A percentile compares a stretch with the other conserved stretches of the same genome.
These are phyloP conservation scores for Aspergillus awamori DNA, from an alignment of 2,329 filamentous ascomycete genomes.

Conservation along the genomic window DNA sequence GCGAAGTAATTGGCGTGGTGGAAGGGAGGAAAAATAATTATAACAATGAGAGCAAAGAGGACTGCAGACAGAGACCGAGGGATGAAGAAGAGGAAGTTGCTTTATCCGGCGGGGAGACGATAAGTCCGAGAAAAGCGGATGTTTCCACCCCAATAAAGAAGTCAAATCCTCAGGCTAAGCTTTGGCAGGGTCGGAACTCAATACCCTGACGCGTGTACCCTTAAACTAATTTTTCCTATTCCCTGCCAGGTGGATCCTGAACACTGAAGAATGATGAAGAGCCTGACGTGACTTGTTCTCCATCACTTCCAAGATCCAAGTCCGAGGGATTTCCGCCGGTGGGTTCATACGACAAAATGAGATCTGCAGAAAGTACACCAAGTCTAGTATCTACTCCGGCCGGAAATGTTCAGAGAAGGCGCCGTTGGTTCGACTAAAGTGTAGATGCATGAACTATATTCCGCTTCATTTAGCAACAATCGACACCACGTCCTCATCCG, in stretches of 20 bases:
- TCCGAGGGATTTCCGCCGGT: not conserved
- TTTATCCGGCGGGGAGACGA: not conserved
- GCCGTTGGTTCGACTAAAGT: not conserved
- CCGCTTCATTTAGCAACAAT: constrained; percentile 57
- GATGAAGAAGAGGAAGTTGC: not conserved
- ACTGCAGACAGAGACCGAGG: not conserved
- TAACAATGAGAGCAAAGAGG: not conserved
- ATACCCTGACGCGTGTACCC: not conserved
- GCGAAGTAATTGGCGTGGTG: too few relatives aligned
- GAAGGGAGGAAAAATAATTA: too few relatives aligned
- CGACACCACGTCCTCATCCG: constrained; percentile 69
- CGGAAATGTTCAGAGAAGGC: not conserved
- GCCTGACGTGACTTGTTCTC: not conserved
- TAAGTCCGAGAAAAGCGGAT: not conserved
- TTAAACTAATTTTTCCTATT: not conserved
- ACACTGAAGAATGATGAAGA: not conserved
- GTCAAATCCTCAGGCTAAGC: not conserved
- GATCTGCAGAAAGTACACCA: not conserved
- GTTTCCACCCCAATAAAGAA: too few relatives aligned
- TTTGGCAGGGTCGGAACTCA: not conserved
- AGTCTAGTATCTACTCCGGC: not conserved
- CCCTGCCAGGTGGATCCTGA: not conserved
- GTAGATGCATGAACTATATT: not conserved
- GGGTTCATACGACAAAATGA: not conserved
- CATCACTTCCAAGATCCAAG: not conserved